A percentile compares a stretch with the other conserved stretches of the same genome.
These are phyloP conservation scores for Penicillium maclennaniae DNA, from an alignment of 495 filamentous ascomycete genomes.

Conservation along the genomic window DNA sequence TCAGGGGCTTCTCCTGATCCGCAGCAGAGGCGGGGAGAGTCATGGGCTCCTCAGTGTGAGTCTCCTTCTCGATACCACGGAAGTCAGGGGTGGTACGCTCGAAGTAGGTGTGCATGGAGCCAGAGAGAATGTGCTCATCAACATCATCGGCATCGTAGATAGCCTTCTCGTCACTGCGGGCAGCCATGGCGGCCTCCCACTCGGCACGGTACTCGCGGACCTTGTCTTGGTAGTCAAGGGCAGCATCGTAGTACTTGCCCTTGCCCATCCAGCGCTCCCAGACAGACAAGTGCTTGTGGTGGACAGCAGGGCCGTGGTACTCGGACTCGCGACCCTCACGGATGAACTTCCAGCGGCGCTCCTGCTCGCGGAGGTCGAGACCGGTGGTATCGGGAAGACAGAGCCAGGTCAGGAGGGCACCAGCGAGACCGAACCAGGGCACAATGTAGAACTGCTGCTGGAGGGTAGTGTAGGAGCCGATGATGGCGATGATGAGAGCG, in stretches of 20 bases:
- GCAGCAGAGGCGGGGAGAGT: conserved; percentile 14
- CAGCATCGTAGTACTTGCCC: conserved; percentile 75
- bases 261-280: conserved; percentile 64
- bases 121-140: conserved; percentile 26
- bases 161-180: conserved; percentile 41
- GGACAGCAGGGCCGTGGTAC: conserved; percentile 84
- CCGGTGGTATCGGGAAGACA: conserved; percentile 91
- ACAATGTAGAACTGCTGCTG: conserved; percentile 78
- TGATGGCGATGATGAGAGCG: conserved; percentile 72
- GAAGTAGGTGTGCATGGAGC: conserved; percentile 43
- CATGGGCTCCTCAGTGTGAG: conserved; percentile 6
- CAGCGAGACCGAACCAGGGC: conserved; percentile 83
- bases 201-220: conserved; percentile 70
- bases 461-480: conserved; percentile 80
- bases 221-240: conserved; percentile 70
- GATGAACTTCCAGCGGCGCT: conserved; percentile 79
- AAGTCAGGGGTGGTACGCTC: conserved; percentile 45
- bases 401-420: conserved; percentile 69
- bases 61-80: conserved; percentile 33
- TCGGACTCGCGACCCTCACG: conserved; percentile 66
- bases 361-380: conserved; percentile 88
- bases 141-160: conserved; percentile 7
- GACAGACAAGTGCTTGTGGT: conserved; percentile 70
- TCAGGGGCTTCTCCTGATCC: conserved; percentile 9
- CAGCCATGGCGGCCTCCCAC: conserved; percentile 53